A percentile compares a stretch with the other conserved stretches of the same genome.
Evolutionary conservation across 805 yeast genomes (phyloP).

Genomic region (Lipomyces orientalis): DNA sequence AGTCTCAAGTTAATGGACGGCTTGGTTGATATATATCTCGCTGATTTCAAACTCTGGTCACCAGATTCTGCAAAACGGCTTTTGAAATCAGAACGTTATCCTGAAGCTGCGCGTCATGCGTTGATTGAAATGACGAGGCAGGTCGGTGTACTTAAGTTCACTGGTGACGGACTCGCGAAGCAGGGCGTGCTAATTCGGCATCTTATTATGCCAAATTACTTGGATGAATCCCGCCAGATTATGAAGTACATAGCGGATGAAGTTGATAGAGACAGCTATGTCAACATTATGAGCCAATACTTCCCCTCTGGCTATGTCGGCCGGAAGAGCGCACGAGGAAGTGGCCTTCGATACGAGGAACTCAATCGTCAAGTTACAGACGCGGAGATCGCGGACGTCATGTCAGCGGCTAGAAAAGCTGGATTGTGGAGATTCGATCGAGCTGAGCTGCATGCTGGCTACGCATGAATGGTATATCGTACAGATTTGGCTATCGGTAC

Average conservation of each 20-base stretch:
- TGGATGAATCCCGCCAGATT: constrained; percentile 29
- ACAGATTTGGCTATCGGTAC: too few species aligned
- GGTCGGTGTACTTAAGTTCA: constrained; percentile 37
- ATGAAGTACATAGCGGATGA: constrained; percentile 36
- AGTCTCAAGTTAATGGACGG: constrained; percentile 35
- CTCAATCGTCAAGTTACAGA: constrained; percentile 31
- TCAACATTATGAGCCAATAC: constrained; percentile 37
- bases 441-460: constrained; percentile 29
- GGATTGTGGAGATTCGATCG: constrained; percentile 37
- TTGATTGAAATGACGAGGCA: constrained; percentile 35
- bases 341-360: constrained; percentile 33
- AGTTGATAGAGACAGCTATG: constrained; percentile 33
- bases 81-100: constrained; percentile 31
- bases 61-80: constrained; percentile 29
- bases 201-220: constrained; percentile 35
- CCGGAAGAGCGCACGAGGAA: constrained; percentile 29
- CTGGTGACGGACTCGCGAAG: constrained; percentile 38
- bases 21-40: constrained; percentile 37
- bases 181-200: constrained; percentile 36
- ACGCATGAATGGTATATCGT: constrained; percentile 3
- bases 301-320: constrained; percentile 38
- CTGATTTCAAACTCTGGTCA: constrained; percentile 37
- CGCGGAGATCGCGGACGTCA: constrained; percentile 31
- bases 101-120: constrained; percentile 34
- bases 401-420: constrained; percentile 25